Base-by-base conservation (phyloP, 441 rosid species). In the Capsella rubella region DNA sequence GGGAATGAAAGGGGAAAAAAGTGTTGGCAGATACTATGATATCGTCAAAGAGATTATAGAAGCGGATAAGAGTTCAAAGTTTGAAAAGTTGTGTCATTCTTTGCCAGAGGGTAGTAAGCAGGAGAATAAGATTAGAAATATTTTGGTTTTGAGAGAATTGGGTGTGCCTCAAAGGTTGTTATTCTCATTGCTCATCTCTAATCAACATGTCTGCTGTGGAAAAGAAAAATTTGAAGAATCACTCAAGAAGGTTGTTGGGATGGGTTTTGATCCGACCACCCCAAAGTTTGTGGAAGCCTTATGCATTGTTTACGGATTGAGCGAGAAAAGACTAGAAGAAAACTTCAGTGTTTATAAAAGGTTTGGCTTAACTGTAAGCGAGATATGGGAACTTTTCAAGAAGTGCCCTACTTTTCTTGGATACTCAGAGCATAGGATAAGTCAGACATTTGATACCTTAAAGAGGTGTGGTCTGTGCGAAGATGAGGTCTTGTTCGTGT, bases 301-400 rank as follows among this genome's bases (percentile, higher is more conserved):
- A 0, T 3, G 21, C 4, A 14, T 47, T 52, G 13, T 80, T 40
- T 12, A 60, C 0, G 9, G 29, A 3, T 1, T 18, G n/a, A 51
- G 54, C 0, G 50, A 71, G 6, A 27, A 15, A 0, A 15, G 47
- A 3, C 63, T 69, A n/a, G 57, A 79, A 29, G 62, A 37, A 2
- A 67, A 42, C 5, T 14, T 61, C 11, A 5, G 31, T 0, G 67
- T 59, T 16, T 76, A 34, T 14, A 29, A 18, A 37, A 46, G 67
- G 11, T 76, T 68, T 6, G 82, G 76, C 67, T 73, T 79, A 69
- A 68, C 78, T 11, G 71, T 69, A 18, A 51, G 42, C 2, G 76
- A 64, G 0, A 13, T 74, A 46, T 71, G 52, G 72, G 64, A 27
- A 8, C 76, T 80, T 9, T 81, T 81, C 68, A 69, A 35, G 39